phyloP scores from a whole-genome alignment of 2,329 filamentous ascomycete species.

The Geosmithia flava region DNA sequence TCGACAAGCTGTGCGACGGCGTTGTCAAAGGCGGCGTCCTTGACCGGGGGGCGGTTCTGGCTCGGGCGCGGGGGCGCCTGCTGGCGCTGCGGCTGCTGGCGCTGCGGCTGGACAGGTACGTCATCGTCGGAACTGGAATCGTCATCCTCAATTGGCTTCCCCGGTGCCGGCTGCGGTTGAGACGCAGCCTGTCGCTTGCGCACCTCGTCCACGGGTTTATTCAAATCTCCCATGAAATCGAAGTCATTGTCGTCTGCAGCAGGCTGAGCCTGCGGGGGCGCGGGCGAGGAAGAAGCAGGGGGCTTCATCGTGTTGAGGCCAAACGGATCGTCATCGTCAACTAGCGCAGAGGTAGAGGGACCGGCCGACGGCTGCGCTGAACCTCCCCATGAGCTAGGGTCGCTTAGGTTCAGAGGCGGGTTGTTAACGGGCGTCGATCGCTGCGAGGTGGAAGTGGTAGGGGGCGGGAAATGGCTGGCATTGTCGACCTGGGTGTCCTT shows the following conservation, averaged over 20 bases:
- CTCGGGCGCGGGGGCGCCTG: constrained; percentile 9
- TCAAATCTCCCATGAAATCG: constrained; percentile 54
- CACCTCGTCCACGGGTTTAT: constrained; percentile 52
- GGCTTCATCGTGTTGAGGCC: constrained; percentile 56
- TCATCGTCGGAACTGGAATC: constrained; percentile 35
- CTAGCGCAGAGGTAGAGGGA: constrained; percentile 18
- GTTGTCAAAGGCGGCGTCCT: constrained; percentile 43
- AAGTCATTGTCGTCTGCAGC: constrained; percentile 50
- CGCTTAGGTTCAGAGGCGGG: constrained; percentile 35
- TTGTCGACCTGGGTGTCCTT: constrained; percentile 55
- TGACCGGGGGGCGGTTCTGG: neutral
- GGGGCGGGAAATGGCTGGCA: constrained; percentile 49
- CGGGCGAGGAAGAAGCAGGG: constrained; percentile 7
- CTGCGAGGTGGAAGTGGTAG: constrained; percentile 18
- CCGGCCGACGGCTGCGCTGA: neutral
- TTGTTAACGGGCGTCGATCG: constrained; percentile 31
- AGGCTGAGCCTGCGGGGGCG: constrained; percentile 9
- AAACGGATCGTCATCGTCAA: constrained; percentile 82
- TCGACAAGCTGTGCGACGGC: constrained; percentile 83
- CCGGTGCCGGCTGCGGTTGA: constrained; percentile 38
- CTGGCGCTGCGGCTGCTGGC: constrained; percentile 8
- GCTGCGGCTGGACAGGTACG: constrained; percentile 8
- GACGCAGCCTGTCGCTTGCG: constrained; percentile 26
- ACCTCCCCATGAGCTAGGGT: constrained; percentile 38
- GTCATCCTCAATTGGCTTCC: constrained; percentile 40